phyloP scores from a whole-genome alignment of 441 rosid genomes.

The Gossypium lobatum region DNA sequence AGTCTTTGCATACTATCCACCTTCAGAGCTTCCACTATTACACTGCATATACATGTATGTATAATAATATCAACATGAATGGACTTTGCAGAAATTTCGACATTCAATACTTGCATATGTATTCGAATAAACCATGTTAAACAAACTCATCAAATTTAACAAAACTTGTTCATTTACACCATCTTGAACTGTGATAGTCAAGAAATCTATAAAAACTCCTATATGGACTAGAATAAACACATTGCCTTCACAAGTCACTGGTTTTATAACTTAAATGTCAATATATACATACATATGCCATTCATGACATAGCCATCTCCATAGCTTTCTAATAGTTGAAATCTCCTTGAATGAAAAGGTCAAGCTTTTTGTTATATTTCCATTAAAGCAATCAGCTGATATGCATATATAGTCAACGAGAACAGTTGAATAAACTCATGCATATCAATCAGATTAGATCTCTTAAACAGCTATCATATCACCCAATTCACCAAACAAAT shows the following conservation, averaged over 20 bases:
- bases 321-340: background rate
- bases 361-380: background rate
- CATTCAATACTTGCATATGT: background rate
- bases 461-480: background rate
- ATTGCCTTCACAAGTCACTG: background rate
- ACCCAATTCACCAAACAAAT: background rate
- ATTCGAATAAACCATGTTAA: background rate
- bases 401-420: background rate
- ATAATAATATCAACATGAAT: constrained; percentile 18
- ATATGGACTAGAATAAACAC: no score
- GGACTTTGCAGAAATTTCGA: constrained; percentile 5
- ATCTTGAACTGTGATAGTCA: background rate
- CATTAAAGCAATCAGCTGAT: background rate
- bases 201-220: background rate
- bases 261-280: background rate
- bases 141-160: background rate
- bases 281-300: background rate
- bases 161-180: background rate
- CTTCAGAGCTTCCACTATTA: constrained; percentile 95
- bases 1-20: constrained; percentile 93
- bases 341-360: background rate
- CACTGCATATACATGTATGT: constrained; percentile 41
- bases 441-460: background rate
- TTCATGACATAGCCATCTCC: background rate
- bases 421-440: background rate